Evolutionary conservation across 768 basidiomycete species (phyloP).

Genomic region (Pholiota molesta): DNA sequence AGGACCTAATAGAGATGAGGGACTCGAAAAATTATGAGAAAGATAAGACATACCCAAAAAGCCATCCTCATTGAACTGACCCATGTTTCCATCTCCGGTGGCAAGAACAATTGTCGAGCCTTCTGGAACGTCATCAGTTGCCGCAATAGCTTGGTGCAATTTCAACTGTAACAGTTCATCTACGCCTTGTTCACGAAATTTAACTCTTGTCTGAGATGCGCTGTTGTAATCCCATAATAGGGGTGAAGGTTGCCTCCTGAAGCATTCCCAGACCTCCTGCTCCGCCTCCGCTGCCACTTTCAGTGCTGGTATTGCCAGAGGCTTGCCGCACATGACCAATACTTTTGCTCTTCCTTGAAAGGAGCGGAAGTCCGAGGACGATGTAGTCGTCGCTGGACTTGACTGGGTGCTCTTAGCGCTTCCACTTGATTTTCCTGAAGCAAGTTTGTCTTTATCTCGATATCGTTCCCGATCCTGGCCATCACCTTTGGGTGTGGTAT

Average conservation of each 20-base stretch:
- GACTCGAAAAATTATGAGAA: neutral
- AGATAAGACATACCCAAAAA: constrained; percentile 59
- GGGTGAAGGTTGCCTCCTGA: constrained; percentile 19
- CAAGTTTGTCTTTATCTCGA: constrained; percentile 26
- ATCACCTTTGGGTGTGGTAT: constrained; percentile 35
- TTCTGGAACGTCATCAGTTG: constrained; percentile 63
- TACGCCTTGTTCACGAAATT: constrained; percentile 90
- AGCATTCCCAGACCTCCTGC: constrained; percentile 17
- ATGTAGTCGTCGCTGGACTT: constrained; percentile 15
- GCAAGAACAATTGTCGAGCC: constrained; percentile 87
- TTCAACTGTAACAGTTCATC: constrained; percentile 95
- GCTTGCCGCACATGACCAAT: constrained; percentile 25
- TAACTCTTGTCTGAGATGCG: constrained; percentile 41
- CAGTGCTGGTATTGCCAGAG: constrained; percentile 30
- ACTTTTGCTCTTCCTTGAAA: constrained; percentile 15
- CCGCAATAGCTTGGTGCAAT: constrained; percentile 82
- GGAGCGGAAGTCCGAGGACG: constrained; percentile 11
- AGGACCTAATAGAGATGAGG: constrained; percentile 46
- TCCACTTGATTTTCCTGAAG: constrained; percentile 17
- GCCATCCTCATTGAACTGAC: constrained; percentile 92
- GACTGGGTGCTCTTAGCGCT: constrained; percentile 20
- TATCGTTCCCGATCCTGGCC: constrained; percentile 56
- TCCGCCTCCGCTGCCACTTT: constrained; percentile 27
- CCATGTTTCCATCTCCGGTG: constrained; percentile 91
- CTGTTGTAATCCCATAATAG: constrained; percentile 18